Evolutionary conservation across 2,329 filamentous ascomycete genomes (phyloP), one percentile per base, ranked within the genome.

Genomic region (Colletotrichum musae): DNA sequence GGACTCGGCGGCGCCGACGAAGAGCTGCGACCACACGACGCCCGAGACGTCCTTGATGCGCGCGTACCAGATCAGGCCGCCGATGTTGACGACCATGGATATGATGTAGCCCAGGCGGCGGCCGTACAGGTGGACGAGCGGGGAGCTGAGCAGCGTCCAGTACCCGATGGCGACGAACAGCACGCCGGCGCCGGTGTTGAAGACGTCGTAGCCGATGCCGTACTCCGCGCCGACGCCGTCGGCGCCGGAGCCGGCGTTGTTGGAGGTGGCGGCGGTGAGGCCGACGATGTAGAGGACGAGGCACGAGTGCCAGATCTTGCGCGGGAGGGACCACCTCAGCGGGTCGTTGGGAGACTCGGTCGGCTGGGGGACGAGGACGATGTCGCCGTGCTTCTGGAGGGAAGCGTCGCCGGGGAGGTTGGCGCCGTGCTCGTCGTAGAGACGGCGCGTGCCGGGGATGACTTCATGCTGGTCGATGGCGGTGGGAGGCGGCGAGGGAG

Each of bases 151-250:
- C 56, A 89, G 75, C 1, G 85, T 86, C 78, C 85, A 87, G 73
- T 87, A 88, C 5, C 87, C 87, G 61, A 89, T 88, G 3, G 82
- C 85, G 41, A 87, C 74, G 72, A 89, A 89, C 56, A 89, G 75
- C 2, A 89, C 85, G 26, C 86, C 87, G 0, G 86, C 87, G n/a
- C 85, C 86, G 5, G 84, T 87, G 61, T 89, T 88, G 76, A 87
- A 86, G 6, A 84, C 80, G 41, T 79, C 78, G 72, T 87, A 88
- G 28, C 80, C 79, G 65, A 89, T 87, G 10, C 82, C 84, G 18
- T 87, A 80, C 53, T 88, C 79, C 1, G 80, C 79, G 26, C 85
- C 82, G 74, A 87, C 83, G 18, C 84, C 84, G 66, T 84, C 82
- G 18, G 84, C 80, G 12, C 86, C 86, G 1, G 85, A 83, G 6